These are phyloP conservation scores for Rhizophagus clarus DNA, from an alignment of 192 early-diverging fungal genomes.

Conservation along the genomic window DNA sequence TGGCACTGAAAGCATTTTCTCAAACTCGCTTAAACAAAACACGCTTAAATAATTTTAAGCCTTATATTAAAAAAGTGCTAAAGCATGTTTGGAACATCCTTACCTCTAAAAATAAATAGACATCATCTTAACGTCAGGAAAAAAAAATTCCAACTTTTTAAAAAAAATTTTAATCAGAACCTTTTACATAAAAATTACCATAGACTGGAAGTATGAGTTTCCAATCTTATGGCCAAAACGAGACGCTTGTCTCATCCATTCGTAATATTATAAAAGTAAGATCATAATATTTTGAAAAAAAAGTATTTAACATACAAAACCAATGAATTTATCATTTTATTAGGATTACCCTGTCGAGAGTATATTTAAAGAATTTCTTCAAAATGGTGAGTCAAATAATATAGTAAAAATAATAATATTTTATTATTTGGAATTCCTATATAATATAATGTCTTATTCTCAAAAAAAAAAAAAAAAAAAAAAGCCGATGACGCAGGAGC, in stretches of 20 bases:
- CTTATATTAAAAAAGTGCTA: no score
- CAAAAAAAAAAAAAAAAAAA: not conserved
- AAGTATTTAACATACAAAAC: not conserved
- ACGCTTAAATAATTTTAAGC: no score
- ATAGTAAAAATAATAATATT: not conserved
- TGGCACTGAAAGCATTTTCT: no score
- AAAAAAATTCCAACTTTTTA: no score
- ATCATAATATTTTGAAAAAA: not conserved
- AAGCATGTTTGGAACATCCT: no score
- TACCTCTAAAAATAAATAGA: no score
- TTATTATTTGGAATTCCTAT: not conserved
- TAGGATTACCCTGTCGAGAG: slow-evolving; percentile 28
- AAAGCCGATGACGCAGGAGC: slow-evolving; percentile 32
- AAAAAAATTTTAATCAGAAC: no score
- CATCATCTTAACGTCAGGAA: no score
- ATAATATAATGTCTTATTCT: not conserved
- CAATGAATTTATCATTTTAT: not conserved
- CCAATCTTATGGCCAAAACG: not conserved
- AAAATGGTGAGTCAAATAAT: slow-evolving; percentile 12
- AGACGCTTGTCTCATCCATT: slow-evolving; percentile 11
- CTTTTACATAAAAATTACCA: no score
- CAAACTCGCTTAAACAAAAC: no score
- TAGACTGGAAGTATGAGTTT: no score
- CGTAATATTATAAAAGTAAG: slow-evolving; percentile 19
- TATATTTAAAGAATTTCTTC: slow-evolving; percentile 33